Evolutionary conservation across 2,329 filamentous ascomycete species (phyloP).

Genomic region (Zymoseptoria tritici): DNA sequence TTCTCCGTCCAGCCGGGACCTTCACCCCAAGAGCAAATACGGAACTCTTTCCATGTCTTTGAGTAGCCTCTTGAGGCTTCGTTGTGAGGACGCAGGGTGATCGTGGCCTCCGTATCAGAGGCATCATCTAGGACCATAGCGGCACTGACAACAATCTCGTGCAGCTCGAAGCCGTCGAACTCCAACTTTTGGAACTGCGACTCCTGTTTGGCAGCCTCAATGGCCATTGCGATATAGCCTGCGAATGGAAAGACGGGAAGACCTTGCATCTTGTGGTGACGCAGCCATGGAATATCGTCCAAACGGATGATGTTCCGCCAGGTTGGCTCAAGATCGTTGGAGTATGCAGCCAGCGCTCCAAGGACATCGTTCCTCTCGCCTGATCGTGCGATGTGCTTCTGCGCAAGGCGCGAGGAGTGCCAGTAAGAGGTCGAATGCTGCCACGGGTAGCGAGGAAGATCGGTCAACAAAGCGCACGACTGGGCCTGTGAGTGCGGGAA

Average conservation of each 20-base stretch:
- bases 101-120: background rate
- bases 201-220: conserved; percentile 8
- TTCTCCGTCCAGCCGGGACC: background rate
- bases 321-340: background rate
- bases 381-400: background rate
- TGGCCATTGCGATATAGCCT: conserved; percentile 13
- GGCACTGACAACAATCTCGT: background rate
- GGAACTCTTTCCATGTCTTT: conserved; percentile 1
- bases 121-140: conserved; percentile 1
- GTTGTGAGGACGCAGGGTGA: background rate
- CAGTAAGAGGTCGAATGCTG: conserved; percentile 1
- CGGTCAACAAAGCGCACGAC: background rate
- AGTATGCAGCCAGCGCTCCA: background rate
- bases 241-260: conserved; percentile 26
- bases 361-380: conserved; percentile 1
- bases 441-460: conserved; percentile 2
- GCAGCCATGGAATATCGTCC: conserved; percentile 26
- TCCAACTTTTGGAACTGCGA: background rate
- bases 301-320: conserved; percentile 3
- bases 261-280: conserved; percentile 26
- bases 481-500: background rate
- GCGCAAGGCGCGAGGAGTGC: background rate
- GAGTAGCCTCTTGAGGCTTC: background rate
- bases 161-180: background rate
- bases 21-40: background rate